Conservation (phyloP, 2,329 filamentous ascomycete genomes). For the Pseudogymnoascus sp. region DNA sequence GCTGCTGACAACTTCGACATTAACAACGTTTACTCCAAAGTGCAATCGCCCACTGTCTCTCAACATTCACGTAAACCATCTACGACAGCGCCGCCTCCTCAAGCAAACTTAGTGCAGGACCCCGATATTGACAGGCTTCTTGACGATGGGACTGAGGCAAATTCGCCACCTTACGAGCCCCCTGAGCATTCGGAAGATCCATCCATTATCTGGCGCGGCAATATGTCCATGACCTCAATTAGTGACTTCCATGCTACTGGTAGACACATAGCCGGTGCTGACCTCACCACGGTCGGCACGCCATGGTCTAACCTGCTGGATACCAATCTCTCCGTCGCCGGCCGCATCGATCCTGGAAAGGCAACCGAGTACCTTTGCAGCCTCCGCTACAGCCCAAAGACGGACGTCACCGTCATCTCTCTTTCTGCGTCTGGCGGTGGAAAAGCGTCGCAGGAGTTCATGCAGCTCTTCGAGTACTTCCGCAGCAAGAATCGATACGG, state of each 20-base stretch:
- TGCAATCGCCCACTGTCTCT: conserved; percentile 60
- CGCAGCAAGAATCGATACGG: conserved; percentile 73
- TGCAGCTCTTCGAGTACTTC: conserved; percentile 82
- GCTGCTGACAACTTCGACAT: conserved; percentile 58
- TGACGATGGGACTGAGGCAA: conserved; percentile 58
- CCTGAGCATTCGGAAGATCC: conserved; percentile 64
- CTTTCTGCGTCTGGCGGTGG: conserved; percentile 54
- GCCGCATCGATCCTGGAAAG: conserved; percentile 71
- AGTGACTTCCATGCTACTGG: conserved; percentile 70
- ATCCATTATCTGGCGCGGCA: conserved; percentile 70
- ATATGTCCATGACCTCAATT: conserved; percentile 66
- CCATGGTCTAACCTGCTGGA: conserved; percentile 74
- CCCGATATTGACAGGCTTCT: conserved; percentile 85
- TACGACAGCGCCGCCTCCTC: conserved; percentile 37
- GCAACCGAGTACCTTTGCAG: conserved; percentile 89
- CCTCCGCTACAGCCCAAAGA: conserved; percentile 70
- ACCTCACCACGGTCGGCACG: conserved; percentile 47
- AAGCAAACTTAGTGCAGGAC: conserved; percentile 52
- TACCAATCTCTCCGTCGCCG: conserved; percentile 59
- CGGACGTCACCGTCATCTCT: conserved; percentile 75
- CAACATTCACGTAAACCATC: conserved; percentile 37
- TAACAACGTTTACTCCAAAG: conserved; percentile 74
- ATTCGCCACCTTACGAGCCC: conserved; percentile 76
- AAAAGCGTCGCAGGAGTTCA: conserved; percentile 54
- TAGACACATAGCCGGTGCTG: conserved; percentile 75